Evolutionary conservation across 2,329 filamentous ascomycete genomes (phyloP), one percentile per base, ranked within the genome.

Genomic region (Stagonosporopsis cucurbitacearum): DNA sequence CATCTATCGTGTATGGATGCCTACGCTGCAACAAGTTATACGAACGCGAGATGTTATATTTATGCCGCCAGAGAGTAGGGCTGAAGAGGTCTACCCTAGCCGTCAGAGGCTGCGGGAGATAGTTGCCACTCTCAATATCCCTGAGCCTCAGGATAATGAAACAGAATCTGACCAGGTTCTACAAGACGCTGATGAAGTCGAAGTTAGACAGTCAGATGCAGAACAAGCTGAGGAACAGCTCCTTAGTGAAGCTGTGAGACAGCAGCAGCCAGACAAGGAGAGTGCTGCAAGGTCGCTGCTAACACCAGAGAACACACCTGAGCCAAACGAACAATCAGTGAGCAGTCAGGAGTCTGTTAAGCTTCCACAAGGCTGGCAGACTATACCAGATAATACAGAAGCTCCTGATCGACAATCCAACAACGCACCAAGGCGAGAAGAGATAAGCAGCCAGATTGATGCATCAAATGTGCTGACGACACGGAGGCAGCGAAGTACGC

Each of bases 1-100:
- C 40, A 63, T 67, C 26, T 65, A 26, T 26, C 25, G 9, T 5
- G 25, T 26, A 26, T 26, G 9, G 9, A 26, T 26, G 25, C 25
- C 25, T 26, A 26, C 25, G 9, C 25, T 26, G 25, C 25, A 26
- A 26, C 25, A 26, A 26, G 25, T 26, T 26, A 9, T 26, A 26
- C 25, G n/a, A n/a, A n/a, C n/a, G n/a, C n/a, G n/a, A n/a, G n/a
- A n/a, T n/a, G n/a, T n/a, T n/a, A n/a, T n/a, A n/a, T n/a, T n/a
- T n/a, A n/a, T n/a, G n/a, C n/a, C n/a, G n/a, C n/a, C n/a, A n/a
- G n/a, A n/a, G n/a, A n/a, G n/a, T n/a, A n/a, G n/a, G n/a, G n/a
- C n/a, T n/a, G n/a, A n/a, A n/a, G n/a, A n/a, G n/a, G n/a, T n/a
- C n/a, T n/a, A n/a, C n/a, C n/a, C n/a, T n/a, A n/a, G n/a, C n/a